phyloP scores from a whole-genome alignment of 441 rosid species.

The Euphorbia celastroides region DNA sequence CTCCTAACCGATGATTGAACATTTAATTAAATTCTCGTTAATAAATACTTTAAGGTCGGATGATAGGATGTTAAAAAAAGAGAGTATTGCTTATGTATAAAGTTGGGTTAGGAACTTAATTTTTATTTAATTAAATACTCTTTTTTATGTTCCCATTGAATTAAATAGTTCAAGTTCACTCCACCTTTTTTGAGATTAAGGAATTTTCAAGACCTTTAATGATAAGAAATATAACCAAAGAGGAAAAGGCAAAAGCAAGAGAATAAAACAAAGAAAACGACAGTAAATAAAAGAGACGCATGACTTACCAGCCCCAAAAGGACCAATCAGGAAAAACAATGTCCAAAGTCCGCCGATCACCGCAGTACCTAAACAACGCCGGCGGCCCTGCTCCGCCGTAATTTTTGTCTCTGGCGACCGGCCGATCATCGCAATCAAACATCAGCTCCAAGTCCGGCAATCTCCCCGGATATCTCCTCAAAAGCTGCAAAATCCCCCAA shows the following conservation, averaged over 20 bases:
- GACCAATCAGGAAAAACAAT: conserved; percentile 81
- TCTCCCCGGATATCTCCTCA: conserved; percentile 62
- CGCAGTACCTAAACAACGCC: conserved; percentile 58
- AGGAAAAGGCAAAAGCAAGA: neutral
- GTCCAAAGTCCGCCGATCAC: conserved; percentile 49
- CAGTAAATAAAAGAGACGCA: neutral
- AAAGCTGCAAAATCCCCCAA: conserved; percentile 73
- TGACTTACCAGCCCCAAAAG: conserved; percentile 75
- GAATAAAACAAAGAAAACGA: neutral
- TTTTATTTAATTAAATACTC: no score
- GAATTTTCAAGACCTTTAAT: no score
- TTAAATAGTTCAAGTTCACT: no score
- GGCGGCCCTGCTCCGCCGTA: conserved; percentile 38
- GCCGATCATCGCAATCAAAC: conserved; percentile 68
- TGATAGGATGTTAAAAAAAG: no score
- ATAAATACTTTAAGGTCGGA: no score
- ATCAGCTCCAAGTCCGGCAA: conserved; percentile 75
- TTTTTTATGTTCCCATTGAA: no score
- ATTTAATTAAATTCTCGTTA: no score
- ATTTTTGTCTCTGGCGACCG: conserved; percentile 33
- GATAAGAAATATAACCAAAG: neutral
- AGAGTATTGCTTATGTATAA: no score
- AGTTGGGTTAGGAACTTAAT: no score
- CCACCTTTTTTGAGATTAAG: no score
- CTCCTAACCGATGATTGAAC: no score